phyloP scores from a whole-genome alignment of 2,329 filamentous ascomycete species.

The Colletotrichum eleusines region DNA sequence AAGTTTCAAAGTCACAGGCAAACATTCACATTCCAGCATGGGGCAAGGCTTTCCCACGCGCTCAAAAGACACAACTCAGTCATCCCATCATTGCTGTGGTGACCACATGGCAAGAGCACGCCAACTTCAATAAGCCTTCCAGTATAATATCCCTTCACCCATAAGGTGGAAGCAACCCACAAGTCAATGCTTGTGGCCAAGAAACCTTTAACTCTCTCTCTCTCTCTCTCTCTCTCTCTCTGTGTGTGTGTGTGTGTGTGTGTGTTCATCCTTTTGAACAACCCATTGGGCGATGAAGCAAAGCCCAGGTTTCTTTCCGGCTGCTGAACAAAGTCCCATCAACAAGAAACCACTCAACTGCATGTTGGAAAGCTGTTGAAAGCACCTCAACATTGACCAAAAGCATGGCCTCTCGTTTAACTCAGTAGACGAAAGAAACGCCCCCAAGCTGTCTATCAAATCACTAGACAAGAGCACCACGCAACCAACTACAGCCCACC shows the following conservation, averaged over 20 bases:
- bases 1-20: neutral
- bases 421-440: neutral
- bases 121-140: too few species aligned
- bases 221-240: too few species aligned
- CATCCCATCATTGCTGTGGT: neutral
- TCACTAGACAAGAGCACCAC: neutral
- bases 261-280: neutral
- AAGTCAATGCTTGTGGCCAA: neutral
- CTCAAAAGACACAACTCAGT: neutral
- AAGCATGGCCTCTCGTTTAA: neutral
- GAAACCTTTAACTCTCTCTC: too few species aligned
- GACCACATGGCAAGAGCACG: neutral
- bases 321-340: neutral
- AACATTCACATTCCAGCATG: too few species aligned
- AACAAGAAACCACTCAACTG: neutral
- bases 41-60: neutral
- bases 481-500: neutral
- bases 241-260: too few species aligned
- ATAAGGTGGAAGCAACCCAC: neutral
- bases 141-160: too few species aligned
- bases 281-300: too few species aligned
- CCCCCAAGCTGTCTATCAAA: neutral
- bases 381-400: neutral
- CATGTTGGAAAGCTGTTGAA: neutral
- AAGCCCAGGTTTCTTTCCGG: neutral